These are phyloP conservation scores for Phialocephala sp. DNA, from an alignment of 2,329 filamentous ascomycete species.

Conservation along the genomic window DNA sequence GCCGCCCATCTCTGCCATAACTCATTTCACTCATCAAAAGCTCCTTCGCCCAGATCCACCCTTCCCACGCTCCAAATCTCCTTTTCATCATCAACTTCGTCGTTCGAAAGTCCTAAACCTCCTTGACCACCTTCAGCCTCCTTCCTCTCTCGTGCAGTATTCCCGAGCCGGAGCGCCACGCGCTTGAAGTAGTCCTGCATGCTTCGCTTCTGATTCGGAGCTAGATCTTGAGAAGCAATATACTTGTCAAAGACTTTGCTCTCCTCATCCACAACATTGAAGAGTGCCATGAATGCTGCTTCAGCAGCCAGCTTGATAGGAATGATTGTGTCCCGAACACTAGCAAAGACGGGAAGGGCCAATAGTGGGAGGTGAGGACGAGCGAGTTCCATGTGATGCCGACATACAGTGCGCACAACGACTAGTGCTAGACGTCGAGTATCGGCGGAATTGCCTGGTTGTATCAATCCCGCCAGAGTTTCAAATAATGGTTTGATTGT, in stretches of 20 bases:
- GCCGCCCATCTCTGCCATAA: constrained; percentile 13
- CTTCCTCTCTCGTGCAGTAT: constrained; percentile 84
- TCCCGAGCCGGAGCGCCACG: constrained; percentile 82
- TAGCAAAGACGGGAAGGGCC: constrained; percentile 84
- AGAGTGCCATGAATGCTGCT: constrained; percentile 89
- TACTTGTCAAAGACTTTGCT: constrained; percentile 89
- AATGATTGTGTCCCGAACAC: constrained; percentile 89
- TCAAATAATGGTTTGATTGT: constrained; percentile 80
- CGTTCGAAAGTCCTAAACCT: constrained; percentile 82
- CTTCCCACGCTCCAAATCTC: constrained; percentile 96
- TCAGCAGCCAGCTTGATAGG: constrained; percentile 95
- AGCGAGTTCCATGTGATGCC: constrained; percentile 79
- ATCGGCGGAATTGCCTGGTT: constrained; percentile 79
- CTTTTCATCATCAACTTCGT: constrained; percentile 92
- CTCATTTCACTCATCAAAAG: constrained; percentile 41
- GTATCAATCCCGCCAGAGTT: constrained; percentile 74
- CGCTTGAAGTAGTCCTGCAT: constrained; percentile 98
- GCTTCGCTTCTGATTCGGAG: constrained; percentile 77
- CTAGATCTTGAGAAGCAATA: constrained; percentile 72
- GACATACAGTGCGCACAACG: constrained; percentile 82
- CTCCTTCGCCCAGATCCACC: constrained; percentile 74
- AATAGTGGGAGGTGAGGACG: constrained; percentile 81
- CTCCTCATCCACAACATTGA: constrained; percentile 89
- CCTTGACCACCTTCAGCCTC: constrained; percentile 91
- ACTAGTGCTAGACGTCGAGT: constrained; percentile 86